Percentiles rank a stretch among this genome's conserved stretches.
Evolutionary conservation across 768 basidiomycete genomes (phyloP).

Genomic region (Hygrophorus pudorinus): DNA sequence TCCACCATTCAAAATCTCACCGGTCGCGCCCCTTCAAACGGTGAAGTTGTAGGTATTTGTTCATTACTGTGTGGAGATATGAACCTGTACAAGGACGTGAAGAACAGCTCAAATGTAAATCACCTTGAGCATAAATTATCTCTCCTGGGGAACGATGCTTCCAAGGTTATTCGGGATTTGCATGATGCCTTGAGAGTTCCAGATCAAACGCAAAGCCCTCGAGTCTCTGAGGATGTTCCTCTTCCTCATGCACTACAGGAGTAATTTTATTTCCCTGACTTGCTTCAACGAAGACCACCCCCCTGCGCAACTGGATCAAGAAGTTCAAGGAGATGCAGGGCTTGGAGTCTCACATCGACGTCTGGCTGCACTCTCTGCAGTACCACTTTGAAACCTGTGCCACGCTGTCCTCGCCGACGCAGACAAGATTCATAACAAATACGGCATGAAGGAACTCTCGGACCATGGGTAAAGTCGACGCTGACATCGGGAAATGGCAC

Average conservation of each 20-base stretch:
- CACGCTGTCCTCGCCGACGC: conserved; percentile 16
- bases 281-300: conserved; percentile 20
- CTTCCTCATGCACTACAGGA: conserved; percentile 26
- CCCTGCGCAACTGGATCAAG: conserved; percentile 15
- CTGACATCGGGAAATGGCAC: too few relatives aligned
- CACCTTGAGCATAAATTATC: conserved; percentile 20
- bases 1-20: background rate
- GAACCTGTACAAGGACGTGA: conserved; percentile 19
- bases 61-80: conserved; percentile 14
- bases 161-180: conserved; percentile 13
- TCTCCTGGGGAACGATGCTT: conserved; percentile 18
- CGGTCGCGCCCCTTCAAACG: conserved; percentile 48
- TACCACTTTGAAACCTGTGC: conserved; percentile 24
- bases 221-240: conserved; percentile 25
- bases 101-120: conserved; percentile 14
- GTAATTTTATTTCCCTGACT: conserved; percentile 9
- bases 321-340: conserved; percentile 13
- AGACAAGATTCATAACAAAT: conserved; percentile 11
- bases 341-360: conserved; percentile 14
- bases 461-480: too few relatives aligned
- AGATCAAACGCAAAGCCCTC: conserved; percentile 19
- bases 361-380: conserved; percentile 21
- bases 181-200: conserved; percentile 8
- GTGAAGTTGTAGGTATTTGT: conserved; percentile 82
- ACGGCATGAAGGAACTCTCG: too few relatives aligned